phyloP scores from a whole-genome alignment of 192 early-diverging fungal species.

The Coemansia sp. region DNA sequence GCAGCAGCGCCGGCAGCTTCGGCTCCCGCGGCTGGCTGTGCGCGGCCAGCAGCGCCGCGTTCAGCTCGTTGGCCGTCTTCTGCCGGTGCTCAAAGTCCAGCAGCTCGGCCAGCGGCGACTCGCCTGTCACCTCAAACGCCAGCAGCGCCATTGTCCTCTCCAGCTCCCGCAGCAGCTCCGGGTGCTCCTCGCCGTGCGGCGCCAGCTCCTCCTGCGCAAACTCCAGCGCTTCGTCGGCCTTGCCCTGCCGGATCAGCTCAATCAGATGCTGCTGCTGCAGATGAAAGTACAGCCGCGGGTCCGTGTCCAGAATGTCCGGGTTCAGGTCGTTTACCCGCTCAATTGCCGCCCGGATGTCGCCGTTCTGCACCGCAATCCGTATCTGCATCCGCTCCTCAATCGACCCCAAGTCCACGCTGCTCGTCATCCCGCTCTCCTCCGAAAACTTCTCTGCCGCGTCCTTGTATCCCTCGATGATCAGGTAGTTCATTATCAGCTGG shows the following conservation, averaged over 20 bases:
- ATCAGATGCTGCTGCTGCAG: constrained; percentile 97
- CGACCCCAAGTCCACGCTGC: constrained; percentile 77
- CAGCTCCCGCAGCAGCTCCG: constrained; percentile 92
- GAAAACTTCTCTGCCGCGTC: constrained; percentile 97
- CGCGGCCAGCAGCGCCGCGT: constrained; percentile 84
- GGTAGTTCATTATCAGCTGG: constrained; percentile 98
- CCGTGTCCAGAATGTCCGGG: constrained; percentile 94
- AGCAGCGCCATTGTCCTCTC: constrained; percentile 96
- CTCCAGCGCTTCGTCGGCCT: constrained; percentile 79
- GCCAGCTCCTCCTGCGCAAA: constrained; percentile 98
- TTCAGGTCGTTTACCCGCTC: constrained; percentile 98
- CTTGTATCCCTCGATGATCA: constrained; percentile 98
- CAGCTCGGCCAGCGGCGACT: constrained; percentile 76
- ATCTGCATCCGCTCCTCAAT: constrained; percentile 97
- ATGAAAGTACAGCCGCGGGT: constrained; percentile 92
- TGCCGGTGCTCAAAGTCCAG: constrained; percentile 87
- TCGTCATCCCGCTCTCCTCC: constrained; percentile 77
- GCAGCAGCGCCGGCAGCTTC: constrained; percentile 85
- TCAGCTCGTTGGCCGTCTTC: constrained; percentile 91
- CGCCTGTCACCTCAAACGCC: constrained; percentile 76
- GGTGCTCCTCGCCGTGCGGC: constrained; percentile 94
- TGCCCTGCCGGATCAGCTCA: constrained; percentile 85
- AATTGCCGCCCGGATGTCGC: constrained; percentile 91
- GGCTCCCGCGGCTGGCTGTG: constrained; percentile 94
- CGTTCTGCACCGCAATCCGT: constrained; percentile 85